Conservation (phyloP, 345 rosid species). For the Eucalyptus sideroxylon region DNA sequence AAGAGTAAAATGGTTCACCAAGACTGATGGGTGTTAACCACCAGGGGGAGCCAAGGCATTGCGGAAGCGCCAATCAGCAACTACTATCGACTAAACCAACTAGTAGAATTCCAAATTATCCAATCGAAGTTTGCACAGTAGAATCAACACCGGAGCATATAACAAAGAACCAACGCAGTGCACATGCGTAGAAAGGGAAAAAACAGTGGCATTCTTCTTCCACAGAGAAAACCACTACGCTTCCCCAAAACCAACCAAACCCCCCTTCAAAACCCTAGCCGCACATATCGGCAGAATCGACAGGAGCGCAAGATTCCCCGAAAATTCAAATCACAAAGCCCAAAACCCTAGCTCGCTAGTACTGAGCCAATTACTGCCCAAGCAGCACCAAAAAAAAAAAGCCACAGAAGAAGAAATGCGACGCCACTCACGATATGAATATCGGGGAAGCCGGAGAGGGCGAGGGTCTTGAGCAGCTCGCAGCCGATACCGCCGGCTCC, state of each 20-base stretch:
- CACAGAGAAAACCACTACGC: not conserved
- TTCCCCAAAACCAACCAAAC: not conserved
- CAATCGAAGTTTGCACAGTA: not conserved
- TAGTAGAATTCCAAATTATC: not conserved
- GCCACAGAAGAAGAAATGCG: not conserved
- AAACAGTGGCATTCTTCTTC: not conserved
- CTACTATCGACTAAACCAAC: not conserved
- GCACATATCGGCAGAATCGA: not conserved
- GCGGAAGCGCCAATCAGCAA: not conserved
- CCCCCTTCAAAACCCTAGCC: not conserved
- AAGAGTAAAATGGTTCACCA: not conserved
- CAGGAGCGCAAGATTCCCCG: not conserved
- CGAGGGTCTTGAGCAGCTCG: constrained; percentile 93
- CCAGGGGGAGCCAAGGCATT: not conserved
- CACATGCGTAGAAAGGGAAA: not conserved
- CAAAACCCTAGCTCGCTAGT: not conserved
- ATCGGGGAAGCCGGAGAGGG: constrained; percentile 84
- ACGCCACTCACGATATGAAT: constrained; percentile 76
- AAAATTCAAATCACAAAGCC: not conserved
- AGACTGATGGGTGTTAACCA: not conserved
- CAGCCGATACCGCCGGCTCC: constrained; percentile 99
- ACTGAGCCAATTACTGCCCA: not conserved
- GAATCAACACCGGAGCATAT: not conserved
- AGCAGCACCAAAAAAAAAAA: not conserved
- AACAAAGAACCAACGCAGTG: not conserved